A percentile compares a stretch with the other conserved stretches of the same genome.
Evolutionary conservation across 768 basidiomycete species (phyloP).

Genomic region (Russula emetica): DNA sequence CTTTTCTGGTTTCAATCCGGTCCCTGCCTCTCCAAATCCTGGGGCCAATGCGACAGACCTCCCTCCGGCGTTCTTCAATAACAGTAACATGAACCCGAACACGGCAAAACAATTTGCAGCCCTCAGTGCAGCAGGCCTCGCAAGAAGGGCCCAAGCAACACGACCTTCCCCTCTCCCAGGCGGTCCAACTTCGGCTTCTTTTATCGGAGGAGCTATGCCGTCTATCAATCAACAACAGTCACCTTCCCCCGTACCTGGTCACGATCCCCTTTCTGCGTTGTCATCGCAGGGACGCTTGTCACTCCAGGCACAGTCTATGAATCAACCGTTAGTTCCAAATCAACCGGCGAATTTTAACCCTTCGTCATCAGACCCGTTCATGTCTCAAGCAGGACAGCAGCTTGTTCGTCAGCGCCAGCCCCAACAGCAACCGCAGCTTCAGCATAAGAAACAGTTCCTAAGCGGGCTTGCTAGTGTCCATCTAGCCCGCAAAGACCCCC

Average conservation of each 20-base stretch:
- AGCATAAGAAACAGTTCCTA: constrained; percentile 54
- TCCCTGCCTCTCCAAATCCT: constrained; percentile 23
- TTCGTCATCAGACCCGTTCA: constrained; percentile 26
- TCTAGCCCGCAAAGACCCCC: constrained; percentile 52
- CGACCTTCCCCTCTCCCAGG: constrained; percentile 38
- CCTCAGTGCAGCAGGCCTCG: constrained; percentile 58
- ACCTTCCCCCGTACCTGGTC: constrained; percentile 28
- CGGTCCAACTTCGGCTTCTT: constrained; percentile 63
- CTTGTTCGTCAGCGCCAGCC: constrained; percentile 34
- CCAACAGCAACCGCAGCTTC: constrained; percentile 34
- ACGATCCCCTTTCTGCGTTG: constrained; percentile 31
- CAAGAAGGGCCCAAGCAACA: constrained; percentile 46
- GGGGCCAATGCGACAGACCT: constrained; percentile 15
- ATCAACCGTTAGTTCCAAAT: constrained; percentile 36
- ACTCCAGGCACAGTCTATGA: constrained; percentile 37
- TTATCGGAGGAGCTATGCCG: constrained; percentile 52
- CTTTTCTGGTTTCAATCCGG: constrained; percentile 18
- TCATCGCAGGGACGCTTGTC: constrained; percentile 26
- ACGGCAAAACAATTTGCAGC: constrained; percentile 81
- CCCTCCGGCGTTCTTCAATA: constrained; percentile 11
- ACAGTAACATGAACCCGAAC: constrained; percentile 51
- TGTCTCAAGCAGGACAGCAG: constrained; percentile 37
- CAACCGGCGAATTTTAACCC: constrained; percentile 17
- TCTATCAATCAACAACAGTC: constrained; percentile 31
- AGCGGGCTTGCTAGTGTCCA: constrained; percentile 56